A percentile compares a stretch with the other conserved stretches of the same genome.
Conservation (phyloP, 2,329 filamentous ascomycete genomes). For the Verticillium klebahnii region DNA sequence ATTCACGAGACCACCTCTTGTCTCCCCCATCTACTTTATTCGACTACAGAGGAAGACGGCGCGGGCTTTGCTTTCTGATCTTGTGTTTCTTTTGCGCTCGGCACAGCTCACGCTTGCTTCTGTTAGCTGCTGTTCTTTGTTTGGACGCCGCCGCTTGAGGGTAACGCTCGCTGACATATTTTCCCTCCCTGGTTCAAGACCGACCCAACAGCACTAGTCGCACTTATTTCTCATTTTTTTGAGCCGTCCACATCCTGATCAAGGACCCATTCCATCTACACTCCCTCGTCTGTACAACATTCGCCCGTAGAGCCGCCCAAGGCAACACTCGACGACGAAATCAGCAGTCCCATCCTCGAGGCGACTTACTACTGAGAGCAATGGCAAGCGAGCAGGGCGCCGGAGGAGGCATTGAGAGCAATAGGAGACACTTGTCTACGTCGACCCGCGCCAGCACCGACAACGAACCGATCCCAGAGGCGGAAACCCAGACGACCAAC, state of each 20-base stretch:
- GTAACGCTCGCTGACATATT: not conserved
- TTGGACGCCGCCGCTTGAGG: not conserved
- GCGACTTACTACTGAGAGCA: not conserved
- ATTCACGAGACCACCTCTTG: not conserved
- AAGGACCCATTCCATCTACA: not conserved
- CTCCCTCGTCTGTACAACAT: not conserved
- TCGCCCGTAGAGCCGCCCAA: not conserved
- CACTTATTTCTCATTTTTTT: not conserved
- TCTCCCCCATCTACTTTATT: not conserved
- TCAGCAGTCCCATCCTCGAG: not conserved
- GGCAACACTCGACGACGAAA: not conserved
- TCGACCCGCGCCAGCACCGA: conserved; percentile 37
- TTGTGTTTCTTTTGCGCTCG: not conserved
- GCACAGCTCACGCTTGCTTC: not conserved
- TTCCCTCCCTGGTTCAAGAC: not conserved
- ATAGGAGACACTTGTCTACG: conserved; percentile 26
- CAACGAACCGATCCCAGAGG: conserved; percentile 37
- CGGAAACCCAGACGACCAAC: conserved; percentile 34
- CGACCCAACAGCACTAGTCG: not conserved
- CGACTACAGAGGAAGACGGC: not conserved
- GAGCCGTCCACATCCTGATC: not conserved
- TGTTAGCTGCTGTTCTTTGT: not conserved
- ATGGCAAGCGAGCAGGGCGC: conserved; percentile 44
- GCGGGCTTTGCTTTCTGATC: not conserved
- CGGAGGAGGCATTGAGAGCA: conserved; percentile 33